Evolutionary conservation across 1,284 basidiomycete genomes (phyloP).

Genomic region (Sporisorium iseilematis-ciliati): DNA sequence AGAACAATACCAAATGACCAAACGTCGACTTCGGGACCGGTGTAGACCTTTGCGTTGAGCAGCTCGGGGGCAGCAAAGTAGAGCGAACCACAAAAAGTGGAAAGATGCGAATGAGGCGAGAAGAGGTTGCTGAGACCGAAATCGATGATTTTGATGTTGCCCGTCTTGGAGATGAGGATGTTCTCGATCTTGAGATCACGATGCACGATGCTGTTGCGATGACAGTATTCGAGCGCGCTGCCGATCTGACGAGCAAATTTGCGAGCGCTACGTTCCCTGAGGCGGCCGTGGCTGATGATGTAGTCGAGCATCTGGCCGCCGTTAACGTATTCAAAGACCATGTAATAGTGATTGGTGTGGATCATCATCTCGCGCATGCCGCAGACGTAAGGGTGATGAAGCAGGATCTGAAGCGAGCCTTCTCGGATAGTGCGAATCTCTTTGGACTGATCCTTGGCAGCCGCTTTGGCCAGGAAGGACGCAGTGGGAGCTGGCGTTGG

Average conservation of each 20-base stretch:
- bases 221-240: conserved; percentile 94
- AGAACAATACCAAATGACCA: conserved; percentile 99
- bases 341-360: conserved; percentile 85
- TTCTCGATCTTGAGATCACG: conserved; percentile 99
- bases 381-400: conserved; percentile 98
- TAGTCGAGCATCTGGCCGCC: conserved; percentile 99
- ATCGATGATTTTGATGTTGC: conserved; percentile 99
- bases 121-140: conserved; percentile 98
- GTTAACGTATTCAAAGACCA: conserved; percentile 98
- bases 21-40: conserved; percentile 96
- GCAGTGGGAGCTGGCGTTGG: conserved; percentile 48
- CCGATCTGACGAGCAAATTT: conserved; percentile 98
- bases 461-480: conserved; percentile 62
- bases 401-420: conserved; percentile 89
- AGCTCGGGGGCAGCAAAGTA: conserved; percentile 99
- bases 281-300: conserved; percentile 96
- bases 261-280: conserved; percentile 91
- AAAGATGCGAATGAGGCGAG: conserved; percentile 83
- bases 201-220: conserved; percentile 96
- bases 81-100: conserved; percentile 95
- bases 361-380: conserved; percentile 94
- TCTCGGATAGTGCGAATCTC: conserved; percentile 96
- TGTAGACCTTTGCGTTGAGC: conserved; percentile 94
- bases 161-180: conserved; percentile 97
- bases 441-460: conserved; percentile 89